A percentile compares a stretch with the other conserved stretches of the same genome.
Conservation (phyloP, 257 asterid genomes). For the Eustoma russellianum region DNA sequence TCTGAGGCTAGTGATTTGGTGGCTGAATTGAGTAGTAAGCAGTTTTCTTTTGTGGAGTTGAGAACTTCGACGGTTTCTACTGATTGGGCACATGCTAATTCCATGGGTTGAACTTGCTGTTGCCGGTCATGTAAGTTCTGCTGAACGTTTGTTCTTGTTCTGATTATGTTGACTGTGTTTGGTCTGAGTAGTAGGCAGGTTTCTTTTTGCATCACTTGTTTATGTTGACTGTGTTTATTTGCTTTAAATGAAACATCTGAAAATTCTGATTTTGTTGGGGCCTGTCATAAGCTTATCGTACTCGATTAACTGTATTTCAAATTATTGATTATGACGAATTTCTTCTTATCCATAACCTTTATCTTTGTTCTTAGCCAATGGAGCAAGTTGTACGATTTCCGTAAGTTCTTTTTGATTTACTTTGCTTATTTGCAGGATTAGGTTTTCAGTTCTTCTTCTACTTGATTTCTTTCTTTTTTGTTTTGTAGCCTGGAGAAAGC, state of each 20-base stretch:
- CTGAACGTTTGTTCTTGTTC: neutral
- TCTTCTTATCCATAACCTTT: neutral
- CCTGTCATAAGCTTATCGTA: neutral
- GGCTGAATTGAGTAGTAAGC: conserved; percentile 44
- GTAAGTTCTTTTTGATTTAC: neutral
- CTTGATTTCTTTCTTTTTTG: conserved; percentile 5
- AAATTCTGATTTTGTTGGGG: neutral
- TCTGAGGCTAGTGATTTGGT: conserved; percentile 62
- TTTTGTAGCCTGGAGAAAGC: conserved; percentile 82
- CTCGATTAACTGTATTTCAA: no score
- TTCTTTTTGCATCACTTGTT: no score
- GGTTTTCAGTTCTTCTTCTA: no score
- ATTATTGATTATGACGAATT: neutral
- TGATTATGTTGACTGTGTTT: neutral
- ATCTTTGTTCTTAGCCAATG: no score
- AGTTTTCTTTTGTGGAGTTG: conserved; percentile 69
- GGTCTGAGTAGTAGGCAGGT: no score
- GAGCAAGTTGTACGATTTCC: neutral
- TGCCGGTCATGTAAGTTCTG: conserved; percentile 76
- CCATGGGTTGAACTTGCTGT: conserved; percentile 84
- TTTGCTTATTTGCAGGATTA: neutral
- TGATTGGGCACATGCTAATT: conserved; percentile 70
- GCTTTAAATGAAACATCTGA: no score
- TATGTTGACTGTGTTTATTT: no score
- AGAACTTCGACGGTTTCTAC: conserved; percentile 98